Conservation (phyloP, 2,329 filamentous ascomycete genomes). For the Colletotrichum eleusines region DNA sequence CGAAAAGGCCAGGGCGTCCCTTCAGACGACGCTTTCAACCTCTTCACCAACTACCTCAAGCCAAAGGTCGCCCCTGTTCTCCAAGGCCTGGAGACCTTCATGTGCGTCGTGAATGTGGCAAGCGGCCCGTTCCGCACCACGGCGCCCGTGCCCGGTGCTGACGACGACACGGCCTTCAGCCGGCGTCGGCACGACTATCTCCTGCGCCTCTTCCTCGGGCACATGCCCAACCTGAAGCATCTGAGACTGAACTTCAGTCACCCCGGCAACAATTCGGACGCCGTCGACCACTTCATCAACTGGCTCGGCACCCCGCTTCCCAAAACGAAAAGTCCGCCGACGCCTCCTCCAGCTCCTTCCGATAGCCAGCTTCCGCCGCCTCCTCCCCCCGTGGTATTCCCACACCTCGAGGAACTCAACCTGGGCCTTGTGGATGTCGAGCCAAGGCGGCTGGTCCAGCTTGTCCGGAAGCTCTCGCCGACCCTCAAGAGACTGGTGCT, state of each 20-base stretch:
- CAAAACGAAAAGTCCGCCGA: neutral
- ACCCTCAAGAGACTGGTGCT: slow-evolving; percentile 60
- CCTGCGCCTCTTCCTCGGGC: slow-evolving; percentile 54
- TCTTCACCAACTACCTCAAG: slow-evolving; percentile 55
- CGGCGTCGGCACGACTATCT: slow-evolving; percentile 36
- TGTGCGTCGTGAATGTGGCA: slow-evolving; percentile 49
- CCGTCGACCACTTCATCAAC: slow-evolving; percentile 49
- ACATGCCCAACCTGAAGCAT: slow-evolving; percentile 59
- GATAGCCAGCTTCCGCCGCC: slow-evolving; percentile 17
- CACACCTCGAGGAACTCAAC: slow-evolving; percentile 56
- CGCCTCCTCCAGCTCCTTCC: slow-evolving; percentile 7
- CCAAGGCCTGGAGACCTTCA: slow-evolving; percentile 58
- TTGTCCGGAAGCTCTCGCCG: slow-evolving; percentile 57
- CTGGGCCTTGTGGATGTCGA: slow-evolving; percentile 55
- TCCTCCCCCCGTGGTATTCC: slow-evolving; percentile 48
- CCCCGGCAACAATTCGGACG: slow-evolving; percentile 14
- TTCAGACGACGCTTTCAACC: slow-evolving; percentile 58
- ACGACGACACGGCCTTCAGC: neutral
- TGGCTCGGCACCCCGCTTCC: slow-evolving; percentile 52
- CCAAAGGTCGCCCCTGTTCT: slow-evolving; percentile 56
- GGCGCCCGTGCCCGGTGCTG: neutral
- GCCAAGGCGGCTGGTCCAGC: slow-evolving; percentile 47
- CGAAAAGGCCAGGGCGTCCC: slow-evolving; percentile 52
- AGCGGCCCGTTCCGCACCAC: neutral
- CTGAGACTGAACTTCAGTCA: slow-evolving; percentile 64